Evolutionary conservation across 2,329 filamentous ascomycete species (phyloP), one percentile per base, ranked within the genome.

Genomic region (Phialophora expanda): DNA sequence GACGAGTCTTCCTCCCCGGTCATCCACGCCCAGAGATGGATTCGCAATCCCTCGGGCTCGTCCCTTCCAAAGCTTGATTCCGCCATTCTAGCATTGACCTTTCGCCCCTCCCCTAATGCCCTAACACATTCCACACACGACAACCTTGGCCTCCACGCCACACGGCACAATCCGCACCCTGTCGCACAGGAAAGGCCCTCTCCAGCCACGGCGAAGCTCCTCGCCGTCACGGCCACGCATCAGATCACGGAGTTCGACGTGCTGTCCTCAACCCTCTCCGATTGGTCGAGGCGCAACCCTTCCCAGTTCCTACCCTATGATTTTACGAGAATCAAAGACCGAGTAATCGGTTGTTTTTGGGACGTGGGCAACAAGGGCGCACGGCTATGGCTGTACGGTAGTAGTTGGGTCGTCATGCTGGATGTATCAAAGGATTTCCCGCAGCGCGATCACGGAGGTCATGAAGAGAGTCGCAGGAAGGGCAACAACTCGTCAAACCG

Each of bases 401-500:
- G 87, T 48, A 89, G 86, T 0, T 98, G 93, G 85, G 78, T 99
- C 26, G 93, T 91, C 80, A 98, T 98, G 93, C 87, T 99, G 66
- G 93, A 98, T 76, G 81, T 96, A 32, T 86, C 86, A 22, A 85
- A 86, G 73, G 90, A 97, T 76, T 84, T 95, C 56, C 76, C 79
- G 22, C 38, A 38, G 12, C 30, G 60, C 3, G 44, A 51, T 4
- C 22, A 20, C 44, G 20, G 14, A 46, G 28, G 11, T 8, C 46
- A 30, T 17, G 38, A 44, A 44, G 30, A n/a, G 44, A 62, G 3
- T 50, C 51, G 7, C 22, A 61, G 46, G 20, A 24, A 46, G 28
- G 17, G 14, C 38, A 30, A 14, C 34, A 1, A 57, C 54, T 32
- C 7, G 14, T 12, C 38, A 3, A 53, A 50, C 50, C 30, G 38